Conservation (phyloP, 305 asterid species). For the Ruellia speciosa region DNA sequence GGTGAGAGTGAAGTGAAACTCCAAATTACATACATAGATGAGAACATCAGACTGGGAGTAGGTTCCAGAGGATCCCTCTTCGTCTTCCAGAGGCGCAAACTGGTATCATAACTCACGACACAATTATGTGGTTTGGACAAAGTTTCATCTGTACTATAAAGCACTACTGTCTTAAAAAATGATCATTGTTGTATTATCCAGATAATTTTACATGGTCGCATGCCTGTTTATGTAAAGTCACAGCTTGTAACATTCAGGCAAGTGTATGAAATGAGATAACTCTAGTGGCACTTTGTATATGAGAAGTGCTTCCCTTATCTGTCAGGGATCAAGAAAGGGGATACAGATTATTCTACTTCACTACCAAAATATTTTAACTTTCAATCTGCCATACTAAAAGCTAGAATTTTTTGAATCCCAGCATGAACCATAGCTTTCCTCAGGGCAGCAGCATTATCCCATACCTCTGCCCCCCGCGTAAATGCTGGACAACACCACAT, state of each 20-base stretch:
- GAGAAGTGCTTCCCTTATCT: too few relatives aligned
- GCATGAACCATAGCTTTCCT: constrained; percentile 60
- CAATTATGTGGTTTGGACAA: too few relatives aligned
- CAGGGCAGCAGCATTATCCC: constrained; percentile 65
- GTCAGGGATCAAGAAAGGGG: too few relatives aligned
- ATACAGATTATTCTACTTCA: too few relatives aligned
- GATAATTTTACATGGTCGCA: too few relatives aligned
- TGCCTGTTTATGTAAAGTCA: too few relatives aligned
- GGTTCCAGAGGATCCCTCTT: constrained; percentile 85
- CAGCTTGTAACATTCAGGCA: too few relatives aligned
- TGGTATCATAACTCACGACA: constrained; percentile 32
- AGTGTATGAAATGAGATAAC: too few relatives aligned
- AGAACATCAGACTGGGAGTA: constrained; percentile 68
- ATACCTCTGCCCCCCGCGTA: constrained; percentile 61
- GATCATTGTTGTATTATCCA: too few relatives aligned
- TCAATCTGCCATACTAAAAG: constrained; percentile 43
- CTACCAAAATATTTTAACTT: neutral
- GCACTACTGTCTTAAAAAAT: too few relatives aligned
- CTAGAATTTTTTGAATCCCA: constrained; percentile 60
- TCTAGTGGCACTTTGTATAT: too few relatives aligned
- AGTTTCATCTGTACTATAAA: too few relatives aligned
- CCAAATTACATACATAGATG: constrained; percentile 75
- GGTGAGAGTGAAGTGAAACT: constrained; percentile 92
- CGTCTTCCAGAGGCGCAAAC: constrained; percentile 51
- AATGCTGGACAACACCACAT: constrained; percentile 62